These are phyloP conservation scores for Eucalyptus lansdowneana DNA, from an alignment of 345 rosid genomes.

Conservation along the genomic window DNA sequence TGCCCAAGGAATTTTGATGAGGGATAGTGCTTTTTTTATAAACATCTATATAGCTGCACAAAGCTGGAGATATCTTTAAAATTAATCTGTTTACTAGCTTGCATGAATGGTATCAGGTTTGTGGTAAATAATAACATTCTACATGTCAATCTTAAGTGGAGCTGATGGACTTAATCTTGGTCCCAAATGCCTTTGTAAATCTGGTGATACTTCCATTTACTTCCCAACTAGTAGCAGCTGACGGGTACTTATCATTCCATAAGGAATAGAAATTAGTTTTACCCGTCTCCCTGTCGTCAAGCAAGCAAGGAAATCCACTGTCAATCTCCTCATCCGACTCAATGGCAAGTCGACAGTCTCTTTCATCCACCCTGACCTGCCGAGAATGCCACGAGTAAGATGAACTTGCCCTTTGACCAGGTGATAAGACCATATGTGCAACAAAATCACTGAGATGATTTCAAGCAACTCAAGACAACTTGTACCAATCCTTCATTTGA, in stretches of 20 bases:
- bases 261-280: background rate
- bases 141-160: background rate
- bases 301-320: slow-evolving; percentile 62
- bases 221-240: background rate
- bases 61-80: background rate
- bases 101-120: background rate
- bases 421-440: background rate
- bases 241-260: background rate
- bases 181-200: background rate
- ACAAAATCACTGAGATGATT: background rate
- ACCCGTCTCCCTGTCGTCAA: slow-evolving; percentile 52
- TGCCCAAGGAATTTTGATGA: background rate
- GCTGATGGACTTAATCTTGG: background rate
- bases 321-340: slow-evolving; percentile 82
- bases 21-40: background rate
- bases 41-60: background rate
- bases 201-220: background rate
- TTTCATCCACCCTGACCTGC: slow-evolving; percentile 29
- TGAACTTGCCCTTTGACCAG: background rate
- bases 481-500: background rate
- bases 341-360: slow-evolving; percentile 15
- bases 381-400: background rate
- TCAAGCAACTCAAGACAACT: background rate
- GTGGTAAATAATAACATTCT: background rate
- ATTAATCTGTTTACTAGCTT: background rate